phyloP scores from a whole-genome alignment of 495 filamentous ascomycete species.

The Penicillium manginii region DNA sequence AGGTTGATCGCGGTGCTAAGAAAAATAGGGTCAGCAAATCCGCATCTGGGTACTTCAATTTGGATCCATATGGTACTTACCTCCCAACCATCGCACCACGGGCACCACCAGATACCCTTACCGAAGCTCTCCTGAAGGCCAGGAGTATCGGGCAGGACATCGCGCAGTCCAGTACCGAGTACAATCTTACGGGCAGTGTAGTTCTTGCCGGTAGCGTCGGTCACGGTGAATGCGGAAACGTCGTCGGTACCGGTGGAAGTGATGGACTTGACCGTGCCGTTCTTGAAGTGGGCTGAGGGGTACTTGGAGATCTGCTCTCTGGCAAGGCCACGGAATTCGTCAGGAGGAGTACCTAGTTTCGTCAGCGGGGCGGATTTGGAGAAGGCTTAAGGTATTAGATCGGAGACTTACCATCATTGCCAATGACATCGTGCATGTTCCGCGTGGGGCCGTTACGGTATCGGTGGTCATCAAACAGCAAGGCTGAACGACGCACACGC shows the following conservation, averaged over 20 bases:
- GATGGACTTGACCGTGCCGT: slow-evolving; percentile 55
- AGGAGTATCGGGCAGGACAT: slow-evolving; percentile 56
- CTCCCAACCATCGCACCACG: slow-evolving; percentile 65
- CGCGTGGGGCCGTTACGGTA: slow-evolving; percentile 60
- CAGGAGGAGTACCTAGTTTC: slow-evolving; percentile 52
- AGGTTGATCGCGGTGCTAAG: slow-evolving; percentile 53
- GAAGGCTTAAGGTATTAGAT: not conserved
- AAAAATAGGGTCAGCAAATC: no score
- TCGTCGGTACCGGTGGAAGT: slow-evolving; percentile 30
- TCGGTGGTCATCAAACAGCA: slow-evolving; percentile 57
- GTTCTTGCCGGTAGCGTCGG: slow-evolving; percentile 30
- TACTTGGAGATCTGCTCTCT: slow-evolving; percentile 56
- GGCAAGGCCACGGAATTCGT: slow-evolving; percentile 54
- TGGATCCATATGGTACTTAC: slow-evolving; percentile 1
- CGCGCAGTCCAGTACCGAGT: slow-evolving; percentile 57
- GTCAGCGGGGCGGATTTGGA: not conserved
- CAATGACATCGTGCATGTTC: slow-evolving; percentile 63
- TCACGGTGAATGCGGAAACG: slow-evolving; percentile 50
- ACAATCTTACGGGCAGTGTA: slow-evolving; percentile 56
- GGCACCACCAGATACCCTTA: slow-evolving; percentile 63
- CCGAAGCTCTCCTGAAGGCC: slow-evolving; percentile 56
- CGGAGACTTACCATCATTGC: slow-evolving; percentile 52
- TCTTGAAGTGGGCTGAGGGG: slow-evolving; percentile 48
- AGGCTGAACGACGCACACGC: slow-evolving; percentile 53
- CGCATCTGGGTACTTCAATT: no score